Base-by-base conservation (phyloP, 148 eudicot genomes). In the Rhododendron molle region DNA sequence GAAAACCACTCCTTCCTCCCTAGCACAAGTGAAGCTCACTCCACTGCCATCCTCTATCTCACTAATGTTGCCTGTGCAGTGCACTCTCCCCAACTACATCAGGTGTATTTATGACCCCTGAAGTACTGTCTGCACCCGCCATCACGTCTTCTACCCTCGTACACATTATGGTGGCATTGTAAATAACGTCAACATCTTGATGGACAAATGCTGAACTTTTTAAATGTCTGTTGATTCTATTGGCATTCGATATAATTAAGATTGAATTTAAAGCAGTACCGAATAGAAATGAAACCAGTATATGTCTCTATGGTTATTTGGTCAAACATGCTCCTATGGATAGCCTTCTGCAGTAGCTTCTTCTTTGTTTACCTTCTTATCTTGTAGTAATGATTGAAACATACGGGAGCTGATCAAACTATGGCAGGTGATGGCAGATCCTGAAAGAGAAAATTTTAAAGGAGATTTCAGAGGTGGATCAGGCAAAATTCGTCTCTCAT, bases 361-460 rank as follows among this genome's bases (percentile, higher is more conserved):
- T 62, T 83, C n/a, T 87, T 82, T 85, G 81, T 80, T 86, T 49
- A 80, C 76, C 52, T 86, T 82, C 58, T 83, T 46, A 47, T 16
- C 69, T 54, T 40, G 82, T 32, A 81, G 84, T 83, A 23, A 32
- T 40, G 83, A 71, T 69, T 90, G 72, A 83, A 86, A 85, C 85
- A 65, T 82, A 71, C 86, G 90, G 89, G 90, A 86, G 85, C 98
- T 96, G 93, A 96, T 95, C 94, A 93, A 89, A 88, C 87, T 86
- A 83, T 92, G 96, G 95, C 98, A 96, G 99, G 95, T 93, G 97
- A 92, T 96, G 96, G 93, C 98, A 96, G 99, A 94, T 90, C 50
- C 91, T 90, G 74, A 91, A 91, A 87, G 93, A 94, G 86, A 93
- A 87, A 87, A 86, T 91, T 86, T 83, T 95, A 85, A 84, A 86